Conservation (phyloP, 306 rosid species). For the Boehmeria nivea region DNA sequence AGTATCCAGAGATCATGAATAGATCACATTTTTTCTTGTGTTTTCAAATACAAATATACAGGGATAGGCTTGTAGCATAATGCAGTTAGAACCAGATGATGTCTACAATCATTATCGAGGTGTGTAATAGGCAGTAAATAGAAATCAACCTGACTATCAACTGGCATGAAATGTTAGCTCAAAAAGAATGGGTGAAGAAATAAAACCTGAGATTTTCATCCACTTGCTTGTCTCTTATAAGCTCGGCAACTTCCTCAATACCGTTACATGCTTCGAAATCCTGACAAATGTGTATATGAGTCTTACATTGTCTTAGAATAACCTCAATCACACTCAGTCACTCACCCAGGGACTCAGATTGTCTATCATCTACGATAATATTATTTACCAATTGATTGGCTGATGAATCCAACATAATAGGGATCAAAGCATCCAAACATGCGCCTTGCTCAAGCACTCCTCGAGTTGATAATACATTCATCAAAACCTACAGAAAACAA, state of each 20-base stretch:
- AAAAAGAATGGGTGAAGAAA: neutral
- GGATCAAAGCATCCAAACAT: conserved; percentile 81
- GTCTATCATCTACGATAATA: neutral
- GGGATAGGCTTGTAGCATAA: too few relatives aligned
- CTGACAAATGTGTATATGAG: conserved; percentile 27
- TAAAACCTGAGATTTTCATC: conserved; percentile 88
- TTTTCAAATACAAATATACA: too few relatives aligned
- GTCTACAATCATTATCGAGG: too few relatives aligned
- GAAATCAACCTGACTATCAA: neutral
- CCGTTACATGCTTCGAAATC: conserved; percentile 78
- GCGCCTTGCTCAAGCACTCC: conserved; percentile 84
- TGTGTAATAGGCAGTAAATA: neutral
- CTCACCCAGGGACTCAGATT: too few relatives aligned
- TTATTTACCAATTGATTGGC: conserved; percentile 75
- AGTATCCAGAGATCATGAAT: neutral
- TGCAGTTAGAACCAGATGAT: too few relatives aligned
- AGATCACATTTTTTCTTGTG: neutral
- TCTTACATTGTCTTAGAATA: neutral
- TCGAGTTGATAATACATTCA: conserved; percentile 70
- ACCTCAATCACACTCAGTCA: too few relatives aligned
- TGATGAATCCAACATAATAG: conserved; percentile 85
- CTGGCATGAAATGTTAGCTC: neutral
- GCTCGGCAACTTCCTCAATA: conserved; percentile 80
- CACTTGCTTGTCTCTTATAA: conserved; percentile 72
- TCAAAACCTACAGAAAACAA: conserved; percentile 52